Evolutionary conservation across 805 yeast species (phyloP), one percentile per base, ranked within the genome.

Genomic region (Clavispora santaluciae): DNA sequence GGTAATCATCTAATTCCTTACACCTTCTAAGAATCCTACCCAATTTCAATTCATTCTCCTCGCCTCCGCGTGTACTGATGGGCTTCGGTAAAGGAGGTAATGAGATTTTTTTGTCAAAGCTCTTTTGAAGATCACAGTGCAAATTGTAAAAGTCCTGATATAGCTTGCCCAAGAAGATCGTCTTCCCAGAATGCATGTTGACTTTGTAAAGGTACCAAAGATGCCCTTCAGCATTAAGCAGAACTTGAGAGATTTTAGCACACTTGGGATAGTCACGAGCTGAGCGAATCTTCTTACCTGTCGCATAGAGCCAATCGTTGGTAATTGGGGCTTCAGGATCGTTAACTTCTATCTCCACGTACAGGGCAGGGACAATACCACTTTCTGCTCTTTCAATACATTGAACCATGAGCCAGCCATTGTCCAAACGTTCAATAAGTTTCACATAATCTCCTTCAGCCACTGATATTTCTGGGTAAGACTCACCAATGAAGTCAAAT

Each of bases 301-400:
- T 36, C 1, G 31, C 20, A 13, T 55, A 62, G 15, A 66, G 45
- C 71, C 70, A 66, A 22, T 56, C 58, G 5, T 44, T 20, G 10
- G 61, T 43, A 5, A 68, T 54, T 1, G 73, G 72, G 10, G 52
- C 52, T n/a, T 45, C 43, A 5, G 51, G 43, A 40, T 68, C 73
- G 40, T 67, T 68, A n/a, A 66, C 64, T 6, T 61, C 64, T 15
- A 68, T 68, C 13, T 60, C 64, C 13, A 66, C 63, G 43, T 64
- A 67, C 35, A 63, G 57, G 3, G 72, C 70, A 6, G 73, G 73
- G 23, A 68, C 60, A 4, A 61, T 48, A 0, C 73, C 73, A 23
- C 45, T 49, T 8, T 42, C 43, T 18, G 41, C 43, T 11, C 54
- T 45, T 31, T 56, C 60, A 20, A 67, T 43, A 15, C 47, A 42